phyloP scores from a whole-genome alignment of 805 yeast species.

The Candida silvatica region DNA sequence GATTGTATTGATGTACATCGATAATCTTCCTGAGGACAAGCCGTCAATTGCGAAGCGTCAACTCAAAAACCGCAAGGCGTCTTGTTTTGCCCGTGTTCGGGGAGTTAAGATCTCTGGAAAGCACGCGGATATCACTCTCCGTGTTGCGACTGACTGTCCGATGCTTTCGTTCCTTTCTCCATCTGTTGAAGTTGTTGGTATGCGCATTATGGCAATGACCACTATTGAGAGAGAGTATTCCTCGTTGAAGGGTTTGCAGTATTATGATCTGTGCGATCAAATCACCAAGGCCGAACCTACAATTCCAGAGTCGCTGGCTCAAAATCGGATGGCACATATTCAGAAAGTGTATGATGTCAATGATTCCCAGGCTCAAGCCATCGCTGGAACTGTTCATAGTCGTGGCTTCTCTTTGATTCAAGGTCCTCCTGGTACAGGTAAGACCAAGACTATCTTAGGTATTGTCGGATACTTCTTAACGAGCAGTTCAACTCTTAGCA shows the following conservation, averaged over 20 bases:
- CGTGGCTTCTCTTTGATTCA: constrained; percentile 87
- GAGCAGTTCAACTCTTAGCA: constrained; percentile 2
- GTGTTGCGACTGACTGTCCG: constrained; percentile 49
- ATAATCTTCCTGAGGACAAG: constrained; percentile 25
- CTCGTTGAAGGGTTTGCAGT: constrained; percentile 72
- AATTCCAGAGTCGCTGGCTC: constrained; percentile 27
- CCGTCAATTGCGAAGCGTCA: constrained; percentile 11
- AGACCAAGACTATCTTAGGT: constrained; percentile 93
- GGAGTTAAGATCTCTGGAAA: constrained; percentile 63
- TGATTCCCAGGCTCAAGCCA: constrained; percentile 86
- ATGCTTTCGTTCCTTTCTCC: constrained; percentile 53
- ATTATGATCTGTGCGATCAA: constrained; percentile 65
- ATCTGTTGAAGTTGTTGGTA: constrained; percentile 52
- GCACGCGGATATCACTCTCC: constrained; percentile 63
- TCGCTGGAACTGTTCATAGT: constrained; percentile 56
- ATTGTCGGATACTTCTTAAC: constrained; percentile 73
- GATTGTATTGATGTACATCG: constrained; percentile 51
- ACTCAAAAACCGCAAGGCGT: constrained; percentile 16
- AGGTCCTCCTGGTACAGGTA: constrained; percentile 99
- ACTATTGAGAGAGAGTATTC: constrained; percentile 91
- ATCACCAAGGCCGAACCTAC: constrained; percentile 64
- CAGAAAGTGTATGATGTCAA: constrained; percentile 54
- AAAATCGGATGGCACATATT: constrained; percentile 31
- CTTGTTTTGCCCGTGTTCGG: constrained; percentile 75
- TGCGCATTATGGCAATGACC: constrained; percentile 77